Conservation (phyloP, 1,284 basidiomycete genomes). For the Melanopsichium pennsylvanicum region DNA sequence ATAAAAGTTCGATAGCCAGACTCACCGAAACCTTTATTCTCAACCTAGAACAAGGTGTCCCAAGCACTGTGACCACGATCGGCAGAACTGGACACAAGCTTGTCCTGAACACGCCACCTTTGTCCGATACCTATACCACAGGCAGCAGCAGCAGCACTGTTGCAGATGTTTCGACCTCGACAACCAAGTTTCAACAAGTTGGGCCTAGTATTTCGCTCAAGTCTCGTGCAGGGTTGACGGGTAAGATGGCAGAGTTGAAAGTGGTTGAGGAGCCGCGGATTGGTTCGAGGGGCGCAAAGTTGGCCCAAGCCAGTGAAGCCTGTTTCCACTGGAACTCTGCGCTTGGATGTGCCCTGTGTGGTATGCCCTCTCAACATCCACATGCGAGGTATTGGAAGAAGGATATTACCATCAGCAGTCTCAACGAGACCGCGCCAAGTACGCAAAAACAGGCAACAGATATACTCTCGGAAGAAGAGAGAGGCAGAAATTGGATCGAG, state of each 20-base stretch:
- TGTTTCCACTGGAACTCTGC: slow-evolving; percentile 21
- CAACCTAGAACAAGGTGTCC: slow-evolving; percentile 57
- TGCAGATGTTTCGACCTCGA: slow-evolving; percentile 9
- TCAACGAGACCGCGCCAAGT: slow-evolving; percentile 14
- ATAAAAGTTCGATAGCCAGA: slow-evolving; percentile 54
- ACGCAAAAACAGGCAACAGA: not conserved
- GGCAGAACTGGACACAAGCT: slow-evolving; percentile 58
- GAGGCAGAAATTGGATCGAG: slow-evolving; percentile 6
- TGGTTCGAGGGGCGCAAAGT: slow-evolving; percentile 41
- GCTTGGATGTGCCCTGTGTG: slow-evolving; percentile 54
- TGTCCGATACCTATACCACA: too few species aligned
- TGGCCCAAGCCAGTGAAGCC: slow-evolving; percentile 41
- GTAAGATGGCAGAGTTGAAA: slow-evolving; percentile 1
- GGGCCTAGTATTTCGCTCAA: slow-evolving; percentile 31
- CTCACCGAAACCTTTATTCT: slow-evolving; percentile 57
- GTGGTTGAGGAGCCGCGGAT: slow-evolving; percentile 25
- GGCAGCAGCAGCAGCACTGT: too few species aligned
- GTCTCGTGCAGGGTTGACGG: not conserved
- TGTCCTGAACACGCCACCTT: slow-evolving; percentile 32
- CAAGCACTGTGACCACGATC: slow-evolving; percentile 59
- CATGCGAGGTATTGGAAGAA: slow-evolving; percentile 54
- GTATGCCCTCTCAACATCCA: slow-evolving; percentile 41
- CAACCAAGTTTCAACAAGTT: slow-evolving; percentile 22
- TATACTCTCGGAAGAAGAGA: not conserved
- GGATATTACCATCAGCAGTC: slow-evolving; percentile 48